Percentiles rank a stretch among this genome's conserved stretches.
phyloP scores from a whole-genome alignment of 345 rosid species.

The Moricandia moricandioides region DNA sequence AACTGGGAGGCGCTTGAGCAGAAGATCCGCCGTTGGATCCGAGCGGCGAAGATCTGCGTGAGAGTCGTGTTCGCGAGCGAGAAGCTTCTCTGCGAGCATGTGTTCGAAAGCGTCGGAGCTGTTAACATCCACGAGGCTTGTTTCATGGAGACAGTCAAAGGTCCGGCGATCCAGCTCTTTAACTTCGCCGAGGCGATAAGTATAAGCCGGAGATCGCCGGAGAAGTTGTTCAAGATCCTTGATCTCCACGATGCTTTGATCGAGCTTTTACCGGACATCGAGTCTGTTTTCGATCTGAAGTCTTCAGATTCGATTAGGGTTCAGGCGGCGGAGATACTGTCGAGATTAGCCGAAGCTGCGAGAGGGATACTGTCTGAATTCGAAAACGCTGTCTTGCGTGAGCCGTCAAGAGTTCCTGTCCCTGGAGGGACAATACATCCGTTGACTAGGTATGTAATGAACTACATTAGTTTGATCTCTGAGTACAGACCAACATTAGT shows the following conservation, averaged over 20 bases:
- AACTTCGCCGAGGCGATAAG: constrained; percentile 96
- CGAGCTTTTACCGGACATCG: constrained; percentile 79
- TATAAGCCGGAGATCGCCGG: constrained; percentile 86
- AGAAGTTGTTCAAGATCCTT: constrained; percentile 85
- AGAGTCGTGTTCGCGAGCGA: constrained; percentile 83
- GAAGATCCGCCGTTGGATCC: constrained; percentile 86
- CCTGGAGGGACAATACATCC: constrained; percentile 98
- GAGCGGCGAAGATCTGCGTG: constrained; percentile 76
- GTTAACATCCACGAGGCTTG: constrained; percentile 78
- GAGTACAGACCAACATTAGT: constrained; percentile 84
- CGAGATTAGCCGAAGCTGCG: constrained; percentile 88
- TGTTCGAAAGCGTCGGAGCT: constrained; percentile 64
- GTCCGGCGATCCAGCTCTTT: constrained; percentile 81
- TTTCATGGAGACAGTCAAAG: constrained; percentile 91
- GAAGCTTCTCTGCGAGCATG: constrained; percentile 76
- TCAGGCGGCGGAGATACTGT: constrained; percentile 89
- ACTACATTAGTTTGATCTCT: constrained; percentile 88
- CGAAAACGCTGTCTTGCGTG: constrained; percentile 78
- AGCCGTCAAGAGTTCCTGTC: constrained; percentile 75
- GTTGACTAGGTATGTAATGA: constrained; percentile 95
- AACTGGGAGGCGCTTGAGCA: constrained; percentile 82
- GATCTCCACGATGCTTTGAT: constrained; percentile 83
- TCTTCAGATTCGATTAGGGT: constrained; percentile 71
- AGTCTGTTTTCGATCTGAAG: constrained; percentile 71
- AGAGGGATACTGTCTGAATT: constrained; percentile 90